Percentiles rank a stretch among this genome's conserved stretches.
Conservation (phyloP, 2,329 filamentous ascomycete species). For the Aureobasidium pullulans region DNA sequence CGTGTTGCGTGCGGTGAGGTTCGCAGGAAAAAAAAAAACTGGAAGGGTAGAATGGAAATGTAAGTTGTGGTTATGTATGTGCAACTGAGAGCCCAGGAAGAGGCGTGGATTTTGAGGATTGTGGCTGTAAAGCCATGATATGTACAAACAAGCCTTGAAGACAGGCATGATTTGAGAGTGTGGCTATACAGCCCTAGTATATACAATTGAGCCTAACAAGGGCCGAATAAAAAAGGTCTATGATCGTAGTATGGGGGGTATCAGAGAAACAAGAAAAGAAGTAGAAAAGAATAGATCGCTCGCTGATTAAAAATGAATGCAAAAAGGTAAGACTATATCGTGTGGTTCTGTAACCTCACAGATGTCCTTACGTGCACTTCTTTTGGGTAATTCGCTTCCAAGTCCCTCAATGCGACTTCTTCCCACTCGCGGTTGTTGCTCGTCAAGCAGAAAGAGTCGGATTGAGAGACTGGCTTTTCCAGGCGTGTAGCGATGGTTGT, state of each 20-base stretch:
- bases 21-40: too few species aligned
- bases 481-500: slow-evolving; percentile 1
- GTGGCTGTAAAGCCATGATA: too few species aligned
- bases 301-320: neutral
- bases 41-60: too few species aligned
- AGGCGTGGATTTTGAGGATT: too few species aligned
- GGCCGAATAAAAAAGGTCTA: neutral
- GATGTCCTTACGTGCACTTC: neutral
- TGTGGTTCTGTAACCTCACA: neutral
- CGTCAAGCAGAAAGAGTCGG: slow-evolving; percentile 1
- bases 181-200: neutral
- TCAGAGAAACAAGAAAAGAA: neutral
- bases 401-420: neutral
- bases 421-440: neutral
- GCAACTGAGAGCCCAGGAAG: too few species aligned
- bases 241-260: neutral
- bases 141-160: too few species aligned
- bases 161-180: too few species aligned
- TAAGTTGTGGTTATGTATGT: too few species aligned
- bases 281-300: neutral
- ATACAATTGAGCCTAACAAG: neutral
- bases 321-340: neutral
- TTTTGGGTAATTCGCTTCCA: neutral
- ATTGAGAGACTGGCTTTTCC: neutral
- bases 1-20: too few species aligned